phyloP scores from a whole-genome alignment of 805 yeast species.

The Candida saitoana region DNA sequence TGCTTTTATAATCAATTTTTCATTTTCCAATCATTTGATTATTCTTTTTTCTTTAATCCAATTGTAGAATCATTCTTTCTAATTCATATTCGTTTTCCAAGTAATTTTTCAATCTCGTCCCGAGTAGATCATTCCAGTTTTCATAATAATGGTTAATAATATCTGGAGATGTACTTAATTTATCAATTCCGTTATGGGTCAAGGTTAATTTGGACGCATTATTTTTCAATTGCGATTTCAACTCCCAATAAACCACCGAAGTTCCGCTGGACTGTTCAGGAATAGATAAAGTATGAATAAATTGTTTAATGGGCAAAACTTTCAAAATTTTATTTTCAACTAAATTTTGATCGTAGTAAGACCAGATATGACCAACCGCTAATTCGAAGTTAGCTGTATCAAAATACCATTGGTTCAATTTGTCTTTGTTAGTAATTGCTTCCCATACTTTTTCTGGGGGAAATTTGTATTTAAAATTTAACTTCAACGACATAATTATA shows the following conservation, averaged over 20 bases:
- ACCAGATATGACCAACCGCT: not conserved
- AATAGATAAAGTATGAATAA: not conserved
- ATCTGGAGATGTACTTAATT: not conserved
- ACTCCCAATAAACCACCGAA: not conserved
- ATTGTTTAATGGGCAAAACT: not conserved
- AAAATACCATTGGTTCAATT: not conserved
- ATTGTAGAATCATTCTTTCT: not conserved
- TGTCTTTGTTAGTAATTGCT: not conserved
- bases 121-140: not conserved
- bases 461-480: conserved; percentile 18
- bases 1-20: no score
- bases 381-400: not conserved
- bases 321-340: not conserved
- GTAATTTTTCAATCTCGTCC: not conserved
- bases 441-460: conserved; percentile 4
- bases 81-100: not conserved
- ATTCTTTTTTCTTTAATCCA: no score
- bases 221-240: not conserved
- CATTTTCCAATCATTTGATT: no score
- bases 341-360: not conserved
- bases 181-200: not conserved
- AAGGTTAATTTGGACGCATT: not conserved
- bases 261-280: not conserved
- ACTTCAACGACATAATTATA: not conserved
- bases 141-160: not conserved